Percentiles rank a stretch among this genome's conserved stretches.
phyloP scores from a whole-genome alignment of 768 basidiomycete genomes.

The Tricholoma sp. region DNA sequence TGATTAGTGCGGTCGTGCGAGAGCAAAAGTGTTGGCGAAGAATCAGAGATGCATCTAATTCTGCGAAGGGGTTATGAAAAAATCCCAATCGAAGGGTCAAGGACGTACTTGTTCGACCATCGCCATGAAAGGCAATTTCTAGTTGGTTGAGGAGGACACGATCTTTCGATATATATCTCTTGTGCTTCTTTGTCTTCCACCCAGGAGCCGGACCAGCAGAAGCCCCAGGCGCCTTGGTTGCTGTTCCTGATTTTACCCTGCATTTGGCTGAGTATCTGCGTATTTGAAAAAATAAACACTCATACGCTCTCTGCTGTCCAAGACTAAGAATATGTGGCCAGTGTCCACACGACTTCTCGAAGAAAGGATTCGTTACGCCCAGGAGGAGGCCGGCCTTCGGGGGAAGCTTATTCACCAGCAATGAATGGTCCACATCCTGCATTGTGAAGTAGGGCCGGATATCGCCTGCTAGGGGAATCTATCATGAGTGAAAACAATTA shows the following conservation, averaged over 20 bases:
- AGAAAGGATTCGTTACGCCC: conserved; percentile 87
- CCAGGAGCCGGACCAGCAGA: conserved; percentile 58
- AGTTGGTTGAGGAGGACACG: conserved; percentile 64
- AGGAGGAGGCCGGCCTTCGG: conserved; percentile 72
- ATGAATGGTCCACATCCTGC: conserved; percentile 79
- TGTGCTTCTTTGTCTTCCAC: conserved; percentile 76
- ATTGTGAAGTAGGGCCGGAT: conserved; percentile 95
- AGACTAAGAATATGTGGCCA: conserved; percentile 84
- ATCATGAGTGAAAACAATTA: neutral
- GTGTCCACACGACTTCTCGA: conserved; percentile 71
- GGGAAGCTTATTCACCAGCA: conserved; percentile 76
- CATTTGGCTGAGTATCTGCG: neutral
- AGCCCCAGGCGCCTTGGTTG: conserved; percentile 21
- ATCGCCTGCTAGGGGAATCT: conserved; percentile 84
- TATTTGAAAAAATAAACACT: conserved; percentile 4
- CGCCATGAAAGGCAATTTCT: conserved; percentile 53
- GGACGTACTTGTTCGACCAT: conserved; percentile 47
- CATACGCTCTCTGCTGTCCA: conserved; percentile 45
- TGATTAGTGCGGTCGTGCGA: conserved; percentile 79
- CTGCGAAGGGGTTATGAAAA: conserved; percentile 29
- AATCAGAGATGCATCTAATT: conserved; percentile 54
- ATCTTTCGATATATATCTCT: conserved; percentile 84
- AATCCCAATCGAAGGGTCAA: neutral
- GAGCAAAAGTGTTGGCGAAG: conserved; percentile 81
- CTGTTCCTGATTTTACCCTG: conserved; percentile 4